A percentile compares a stretch with the other conserved stretches of the same genome.
Evolutionary conservation across 352 stramenopile genomes (phyloP).

Genomic region (Chrysophaeum taylorii): DNA sequence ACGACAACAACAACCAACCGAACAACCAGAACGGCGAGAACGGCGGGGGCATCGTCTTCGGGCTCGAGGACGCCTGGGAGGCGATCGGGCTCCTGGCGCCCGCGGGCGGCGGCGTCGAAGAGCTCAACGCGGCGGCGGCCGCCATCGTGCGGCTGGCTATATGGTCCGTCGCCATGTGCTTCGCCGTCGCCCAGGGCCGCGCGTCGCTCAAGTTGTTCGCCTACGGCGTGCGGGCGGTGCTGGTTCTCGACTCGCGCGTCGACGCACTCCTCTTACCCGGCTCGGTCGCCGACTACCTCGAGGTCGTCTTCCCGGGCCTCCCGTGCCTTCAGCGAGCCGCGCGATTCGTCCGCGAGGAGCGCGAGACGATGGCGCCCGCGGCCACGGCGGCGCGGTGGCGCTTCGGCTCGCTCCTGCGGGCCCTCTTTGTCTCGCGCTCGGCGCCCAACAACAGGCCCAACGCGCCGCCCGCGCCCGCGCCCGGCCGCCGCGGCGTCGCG

Average conservation of each 20-base stretch:
- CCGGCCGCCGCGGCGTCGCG: too few species aligned
- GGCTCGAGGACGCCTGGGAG: too few species aligned
- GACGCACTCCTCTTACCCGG: neutral
- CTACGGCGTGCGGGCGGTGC: neutral
- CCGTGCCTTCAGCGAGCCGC: neutral
- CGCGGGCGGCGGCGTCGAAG: neutral
- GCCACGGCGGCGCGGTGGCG: too few species aligned
- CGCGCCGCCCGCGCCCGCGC: too few species aligned
- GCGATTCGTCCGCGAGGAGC: neutral
- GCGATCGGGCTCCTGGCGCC: too few species aligned
- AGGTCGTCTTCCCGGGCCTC: neutral
- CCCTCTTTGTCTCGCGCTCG: neutral
- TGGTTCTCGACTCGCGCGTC: constrained; percentile 3
- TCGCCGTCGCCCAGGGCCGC: neutral
- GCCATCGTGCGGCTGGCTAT: neutral
- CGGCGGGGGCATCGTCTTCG: too few species aligned
- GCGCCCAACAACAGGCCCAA: too few species aligned
- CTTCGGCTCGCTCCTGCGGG: too few species aligned
- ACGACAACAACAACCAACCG: too few species aligned
- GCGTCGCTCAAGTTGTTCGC: neutral
- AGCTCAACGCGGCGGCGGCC: neutral
- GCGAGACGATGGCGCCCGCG: neutral
- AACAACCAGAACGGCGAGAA: too few species aligned
- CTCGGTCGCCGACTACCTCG: constrained; percentile 2
- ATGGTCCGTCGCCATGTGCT: neutral